Evolutionary conservation across 2,329 filamentous ascomycete genomes (phyloP).

Genomic region (Pseudogymnoascus sp.): DNA sequence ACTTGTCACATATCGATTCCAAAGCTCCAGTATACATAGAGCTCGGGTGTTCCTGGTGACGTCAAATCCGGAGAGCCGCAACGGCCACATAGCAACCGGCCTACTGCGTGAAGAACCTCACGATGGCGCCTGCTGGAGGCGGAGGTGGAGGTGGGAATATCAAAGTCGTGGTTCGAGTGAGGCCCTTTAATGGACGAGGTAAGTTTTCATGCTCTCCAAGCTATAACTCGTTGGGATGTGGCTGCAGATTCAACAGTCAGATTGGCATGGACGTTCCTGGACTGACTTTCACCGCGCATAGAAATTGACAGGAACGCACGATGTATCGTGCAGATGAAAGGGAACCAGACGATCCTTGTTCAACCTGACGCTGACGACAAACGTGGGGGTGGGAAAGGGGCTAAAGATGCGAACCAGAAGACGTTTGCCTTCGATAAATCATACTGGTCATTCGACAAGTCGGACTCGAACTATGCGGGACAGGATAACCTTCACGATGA

Average conservation of each 20-base stretch:
- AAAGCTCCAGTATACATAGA: not conserved
- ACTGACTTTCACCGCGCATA: conserved; percentile 33
- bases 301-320: conserved; percentile 86
- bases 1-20: not conserved
- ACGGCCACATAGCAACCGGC: conserved; percentile 3
- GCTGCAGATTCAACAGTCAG: conserved; percentile 12
- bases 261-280: not conserved
- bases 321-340: conserved; percentile 98
- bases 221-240: not conserved
- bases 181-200: conserved; percentile 96
- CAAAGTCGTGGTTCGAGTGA: conserved; percentile 96
- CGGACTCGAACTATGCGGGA: conserved; percentile 75
- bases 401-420: conserved; percentile 68
- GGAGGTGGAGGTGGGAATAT: conserved; percentile 81
- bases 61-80: not conserved
- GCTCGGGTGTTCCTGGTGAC: conserved; percentile 2
- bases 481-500: conserved; percentile 87
- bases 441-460: conserved; percentile 94
- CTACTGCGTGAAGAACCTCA: conserved; percentile 1
- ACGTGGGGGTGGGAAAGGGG: conserved; percentile 54
- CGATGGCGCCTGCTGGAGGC: conserved; percentile 50
- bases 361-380: conserved; percentile 56
- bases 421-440: conserved; percentile 93
- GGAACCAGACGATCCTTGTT: conserved; percentile 77
- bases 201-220: conserved; percentile 26